Base-by-base conservation (phyloP, 192 early-diverging fungal genomes). In the Podila minutissima region DNA sequence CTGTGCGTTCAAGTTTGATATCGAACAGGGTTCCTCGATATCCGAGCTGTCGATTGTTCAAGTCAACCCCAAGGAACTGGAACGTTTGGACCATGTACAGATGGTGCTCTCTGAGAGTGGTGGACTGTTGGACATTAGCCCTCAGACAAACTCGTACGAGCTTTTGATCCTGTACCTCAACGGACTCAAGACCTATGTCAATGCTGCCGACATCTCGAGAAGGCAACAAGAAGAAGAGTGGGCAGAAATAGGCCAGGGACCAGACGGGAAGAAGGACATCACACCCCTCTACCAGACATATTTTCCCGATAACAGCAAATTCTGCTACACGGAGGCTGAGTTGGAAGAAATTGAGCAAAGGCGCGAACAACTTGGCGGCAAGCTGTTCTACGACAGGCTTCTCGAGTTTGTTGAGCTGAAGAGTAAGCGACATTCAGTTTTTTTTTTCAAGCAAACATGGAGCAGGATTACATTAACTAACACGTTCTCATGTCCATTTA, bases 321-420 rank as follows among this genome's bases (percentile, higher is more conserved):
- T 81, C 53, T 59, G 62, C 26, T 81, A 73, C 49, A 73, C 66
- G 0, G 66, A 73, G 28, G 61, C 77, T 35, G 77, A 73, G 26
- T 32, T 81, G 13, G 61, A 32, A 6, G 77, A 81, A 60, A 73
- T 73, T 67, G 77, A 69, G 58, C 35, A 69, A 22, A 46, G 71
- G 9, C 70, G 77, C 28, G 13, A 61, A 51, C 66, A 60, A 37
- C 37, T 81, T 41, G 77, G 77, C 22, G 77, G 77, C 7, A 81
- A 64, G 37, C 69, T 81, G 7, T 81, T 81, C 49, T 81, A 81
- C 60, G 77, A 81, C n/a, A 65, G 77, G 1, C 71, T 81, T 4
- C 31, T 81, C 20, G 66, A 81, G 46, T 81, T 81, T 61, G 71
- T 73, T 13, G 71, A 69, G 5, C 58, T 81, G 10, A 46, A 81